Conservation (phyloP, 441 rosid species). For the Jatropha podagrica region DNA sequence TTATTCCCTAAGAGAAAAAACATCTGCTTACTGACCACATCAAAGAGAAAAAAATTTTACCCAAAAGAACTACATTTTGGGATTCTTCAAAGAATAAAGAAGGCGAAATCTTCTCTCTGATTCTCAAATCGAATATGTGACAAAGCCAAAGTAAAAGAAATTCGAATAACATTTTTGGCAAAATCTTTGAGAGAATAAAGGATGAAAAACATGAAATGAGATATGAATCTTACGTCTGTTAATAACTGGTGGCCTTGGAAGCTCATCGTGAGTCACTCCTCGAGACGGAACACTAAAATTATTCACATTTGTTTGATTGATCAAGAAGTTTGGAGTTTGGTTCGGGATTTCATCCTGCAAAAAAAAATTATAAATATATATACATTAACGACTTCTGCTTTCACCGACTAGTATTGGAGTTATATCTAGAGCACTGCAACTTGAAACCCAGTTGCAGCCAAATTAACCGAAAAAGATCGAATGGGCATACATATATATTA, state of each 20-base stretch:
- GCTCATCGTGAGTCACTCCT: constrained; percentile 41
- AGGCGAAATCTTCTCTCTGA: not conserved
- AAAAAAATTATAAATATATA: not conserved
- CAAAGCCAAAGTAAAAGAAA: not conserved
- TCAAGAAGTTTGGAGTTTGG: constrained; percentile 51
- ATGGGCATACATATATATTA: too few relatives aligned
- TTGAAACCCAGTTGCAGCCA: too few relatives aligned
- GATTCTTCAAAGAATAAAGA: not conserved
- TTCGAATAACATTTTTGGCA: not conserved
- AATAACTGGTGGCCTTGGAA: constrained; percentile 60
- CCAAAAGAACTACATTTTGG: not conserved
- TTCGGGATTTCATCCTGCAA: constrained; percentile 72
- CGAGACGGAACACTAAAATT: constrained; percentile 47
- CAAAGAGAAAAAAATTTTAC: not conserved
- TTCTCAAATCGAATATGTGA: not conserved
- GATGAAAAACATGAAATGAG: not conserved
- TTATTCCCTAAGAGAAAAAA: constrained; percentile 12
- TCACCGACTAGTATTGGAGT: too few relatives aligned
- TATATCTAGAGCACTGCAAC: too few relatives aligned
- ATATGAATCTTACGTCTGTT: constrained; percentile 68
- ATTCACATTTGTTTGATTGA: constrained; percentile 57
- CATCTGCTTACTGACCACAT: not conserved
- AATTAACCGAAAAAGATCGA: too few relatives aligned
- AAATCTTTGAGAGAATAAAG: not conserved
- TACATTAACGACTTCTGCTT: too few relatives aligned